These are phyloP conservation scores for Cyanophora paradoxa DNA, from an alignment of 78 protist genomes.

Conservation along the genomic window DNA sequence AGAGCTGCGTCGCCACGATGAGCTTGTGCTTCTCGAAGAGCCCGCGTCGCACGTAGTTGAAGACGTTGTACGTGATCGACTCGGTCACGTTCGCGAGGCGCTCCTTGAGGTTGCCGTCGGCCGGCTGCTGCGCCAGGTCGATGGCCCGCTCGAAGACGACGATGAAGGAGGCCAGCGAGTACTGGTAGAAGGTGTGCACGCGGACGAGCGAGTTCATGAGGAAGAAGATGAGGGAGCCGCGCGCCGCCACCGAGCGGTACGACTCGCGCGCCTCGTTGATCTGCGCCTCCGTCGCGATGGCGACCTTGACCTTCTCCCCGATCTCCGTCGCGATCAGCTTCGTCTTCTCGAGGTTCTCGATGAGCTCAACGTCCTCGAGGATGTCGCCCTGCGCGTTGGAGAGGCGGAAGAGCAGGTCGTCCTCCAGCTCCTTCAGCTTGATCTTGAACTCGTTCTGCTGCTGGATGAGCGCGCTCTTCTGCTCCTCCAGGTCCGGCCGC, in stretches of 20 bases:
- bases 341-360: constrained; percentile 52
- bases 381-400: constrained; percentile 39
- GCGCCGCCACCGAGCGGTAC: constrained; percentile 52
- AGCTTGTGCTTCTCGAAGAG: constrained; percentile 59
- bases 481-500: constrained; percentile 55
- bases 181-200: constrained; percentile 65
- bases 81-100: constrained; percentile 15
- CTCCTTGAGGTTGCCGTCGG: constrained; percentile 3
- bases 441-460: constrained; percentile 20
- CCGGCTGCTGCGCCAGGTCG: constrained; percentile 19
- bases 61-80: constrained; percentile 27
- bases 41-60: constrained; percentile 32
- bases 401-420: constrained; percentile 34
- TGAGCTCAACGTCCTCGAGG: constrained; percentile 39
- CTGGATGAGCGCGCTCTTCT: constrained; percentile 23
- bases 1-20: constrained; percentile 32
- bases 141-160: constrained; percentile 51
- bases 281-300: constrained; percentile 25
- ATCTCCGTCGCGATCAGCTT: constrained; percentile 31
- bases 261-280: constrained; percentile 41
- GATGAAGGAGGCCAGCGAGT: constrained; percentile 60
- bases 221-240: constrained; percentile 57
- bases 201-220: constrained; percentile 14
- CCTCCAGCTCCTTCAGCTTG: constrained; percentile 44
- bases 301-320: constrained; percentile 24